phyloP scores from a whole-genome alignment of 495 filamentous ascomycete genomes.

The Rhypophila decipiens region DNA sequence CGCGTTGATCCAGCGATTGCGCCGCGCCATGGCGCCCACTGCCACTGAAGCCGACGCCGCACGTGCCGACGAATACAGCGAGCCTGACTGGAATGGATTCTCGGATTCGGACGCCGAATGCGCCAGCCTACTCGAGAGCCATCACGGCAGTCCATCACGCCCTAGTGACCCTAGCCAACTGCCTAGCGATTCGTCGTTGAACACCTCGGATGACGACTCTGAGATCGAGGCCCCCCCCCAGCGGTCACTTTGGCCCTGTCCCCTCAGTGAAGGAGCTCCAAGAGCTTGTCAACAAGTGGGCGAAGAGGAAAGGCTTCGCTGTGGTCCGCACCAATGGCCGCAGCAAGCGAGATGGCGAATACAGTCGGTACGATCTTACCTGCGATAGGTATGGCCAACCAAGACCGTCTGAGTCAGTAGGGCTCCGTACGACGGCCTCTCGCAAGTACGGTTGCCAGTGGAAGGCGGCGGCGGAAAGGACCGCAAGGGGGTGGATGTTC shows the following conservation, averaged over 20 bases:
- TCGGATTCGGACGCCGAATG: too few species aligned
- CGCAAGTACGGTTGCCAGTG: not conserved
- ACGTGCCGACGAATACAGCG: too few species aligned
- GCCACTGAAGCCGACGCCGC: too few species aligned
- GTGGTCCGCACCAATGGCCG: not conserved
- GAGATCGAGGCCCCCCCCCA: too few species aligned
- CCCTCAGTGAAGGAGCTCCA: not conserved
- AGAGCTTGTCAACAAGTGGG: not conserved
- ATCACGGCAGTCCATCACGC: too few species aligned
- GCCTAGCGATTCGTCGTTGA: too few species aligned
- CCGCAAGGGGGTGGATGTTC: not conserved
- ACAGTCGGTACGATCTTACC: not conserved
- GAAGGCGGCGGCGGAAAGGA: not conserved
- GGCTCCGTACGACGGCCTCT: not conserved
- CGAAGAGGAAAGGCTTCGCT: not conserved
- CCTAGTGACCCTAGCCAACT: too few species aligned
- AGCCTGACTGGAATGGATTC: too few species aligned
- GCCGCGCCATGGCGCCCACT: too few species aligned
- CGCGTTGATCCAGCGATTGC: too few species aligned
- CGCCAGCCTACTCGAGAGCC: too few species aligned
- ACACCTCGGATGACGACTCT: too few species aligned
- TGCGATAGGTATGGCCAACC: not conserved
- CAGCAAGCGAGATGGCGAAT: not conserved
- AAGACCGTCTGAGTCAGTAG: not conserved
- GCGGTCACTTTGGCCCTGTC: not conserved